Conservation (phyloP, 306 rosid genomes). For the Castanea mollissima region DNA sequence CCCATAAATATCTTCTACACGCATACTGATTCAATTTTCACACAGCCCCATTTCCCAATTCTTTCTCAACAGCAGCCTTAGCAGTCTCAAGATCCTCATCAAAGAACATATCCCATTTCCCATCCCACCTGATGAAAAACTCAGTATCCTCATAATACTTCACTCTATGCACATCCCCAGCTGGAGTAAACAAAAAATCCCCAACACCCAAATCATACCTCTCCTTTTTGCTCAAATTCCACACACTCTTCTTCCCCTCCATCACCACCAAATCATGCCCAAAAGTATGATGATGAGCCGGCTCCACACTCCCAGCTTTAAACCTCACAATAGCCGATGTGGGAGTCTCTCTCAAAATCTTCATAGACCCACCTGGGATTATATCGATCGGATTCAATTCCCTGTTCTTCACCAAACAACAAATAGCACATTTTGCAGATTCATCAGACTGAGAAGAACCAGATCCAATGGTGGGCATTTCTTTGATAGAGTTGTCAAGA, state of each 20-base stretch:
- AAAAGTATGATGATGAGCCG: slow-evolving; percentile 86
- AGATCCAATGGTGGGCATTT: slow-evolving; percentile 65
- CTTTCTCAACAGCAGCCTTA: slow-evolving; percentile 41
- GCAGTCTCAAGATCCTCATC: slow-evolving; percentile 74
- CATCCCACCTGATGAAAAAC: slow-evolving; percentile 94
- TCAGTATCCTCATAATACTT: slow-evolving; percentile 71
- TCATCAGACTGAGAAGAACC: background rate
- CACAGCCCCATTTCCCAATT: slow-evolving; percentile 15
- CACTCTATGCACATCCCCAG: slow-evolving; percentile 78
- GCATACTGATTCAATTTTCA: background rate
- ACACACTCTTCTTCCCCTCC: slow-evolving; percentile 78
- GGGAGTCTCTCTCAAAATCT: slow-evolving; percentile 72
- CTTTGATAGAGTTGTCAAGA: slow-evolving; percentile 52
- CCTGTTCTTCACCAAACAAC: slow-evolving; percentile 65
- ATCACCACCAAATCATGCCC: slow-evolving; percentile 87
- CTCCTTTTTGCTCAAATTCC: slow-evolving; percentile 75
- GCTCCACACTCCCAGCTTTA: slow-evolving; percentile 83
- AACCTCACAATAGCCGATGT: slow-evolving; percentile 82
- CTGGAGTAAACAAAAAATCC: slow-evolving; percentile 75
- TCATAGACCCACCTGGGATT: slow-evolving; percentile 87
- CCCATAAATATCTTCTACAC: no score
- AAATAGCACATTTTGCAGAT: slow-evolving; percentile 47
- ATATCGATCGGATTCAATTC: slow-evolving; percentile 62
- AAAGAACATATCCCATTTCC: slow-evolving; percentile 88
- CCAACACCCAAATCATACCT: slow-evolving; percentile 65